Percentiles rank a stretch among this genome's conserved stretches.
Evolutionary conservation across 2,329 filamentous ascomycete species (phyloP).

Genomic region (Daldinia sp.): DNA sequence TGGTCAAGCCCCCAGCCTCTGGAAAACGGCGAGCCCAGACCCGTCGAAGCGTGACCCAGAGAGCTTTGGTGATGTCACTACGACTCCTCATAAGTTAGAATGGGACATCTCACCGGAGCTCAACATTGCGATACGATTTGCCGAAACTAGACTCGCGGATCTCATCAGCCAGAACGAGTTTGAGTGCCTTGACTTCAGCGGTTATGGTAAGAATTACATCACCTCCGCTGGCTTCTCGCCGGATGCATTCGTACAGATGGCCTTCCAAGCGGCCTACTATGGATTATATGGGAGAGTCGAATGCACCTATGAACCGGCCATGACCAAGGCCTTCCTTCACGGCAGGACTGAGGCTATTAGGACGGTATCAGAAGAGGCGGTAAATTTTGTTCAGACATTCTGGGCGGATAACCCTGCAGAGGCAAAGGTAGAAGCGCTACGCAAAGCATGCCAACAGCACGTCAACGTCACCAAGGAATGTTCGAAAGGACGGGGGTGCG

Average conservation of each 20-base stretch:
- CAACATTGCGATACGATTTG: conserved; percentile 90
- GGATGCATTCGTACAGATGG: conserved; percentile 98
- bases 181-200: conserved; percentile 85
- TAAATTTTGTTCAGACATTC: conserved; percentile 92
- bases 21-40: conserved; percentile 91
- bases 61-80: conserved; percentile 92
- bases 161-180: conserved; percentile 98
- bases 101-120: conserved; percentile 98
- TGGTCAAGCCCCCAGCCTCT: conserved; percentile 88
- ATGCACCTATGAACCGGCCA: conserved; percentile 96
- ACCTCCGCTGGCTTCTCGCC: conserved; percentile 97
- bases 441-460: conserved; percentile 86
- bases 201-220: conserved; percentile 97
- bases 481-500: conserved; percentile 89
- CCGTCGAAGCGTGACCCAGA: conserved; percentile 91
- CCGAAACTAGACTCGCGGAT: conserved; percentile 92
- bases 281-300: conserved; percentile 94
- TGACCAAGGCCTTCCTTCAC: conserved; percentile 95
- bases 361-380: conserved; percentile 82
- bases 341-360: conserved; percentile 95
- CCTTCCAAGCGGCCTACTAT: conserved; percentile 98
- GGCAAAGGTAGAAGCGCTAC: conserved; percentile 86
- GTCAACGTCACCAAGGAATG: conserved; percentile 84
- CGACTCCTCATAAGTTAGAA: conserved; percentile 93
- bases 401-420: conserved; percentile 90